phyloP scores from a whole-genome alignment of 2,329 filamentous ascomycete species.

The Cercospora brassicicola region DNA sequence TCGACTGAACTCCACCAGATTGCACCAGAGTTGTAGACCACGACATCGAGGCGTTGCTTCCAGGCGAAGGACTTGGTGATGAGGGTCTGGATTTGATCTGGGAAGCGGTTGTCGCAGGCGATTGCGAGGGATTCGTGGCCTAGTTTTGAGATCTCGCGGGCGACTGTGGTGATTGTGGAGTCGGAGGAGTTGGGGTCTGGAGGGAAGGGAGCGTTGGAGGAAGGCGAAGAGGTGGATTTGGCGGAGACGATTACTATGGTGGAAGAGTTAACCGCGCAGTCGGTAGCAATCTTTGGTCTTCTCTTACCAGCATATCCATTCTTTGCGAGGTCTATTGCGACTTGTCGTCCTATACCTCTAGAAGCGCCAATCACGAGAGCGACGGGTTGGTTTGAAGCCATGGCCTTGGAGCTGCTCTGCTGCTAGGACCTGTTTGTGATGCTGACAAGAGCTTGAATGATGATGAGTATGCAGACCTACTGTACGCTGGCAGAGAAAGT shows the following conservation, averaged over 20 bases:
- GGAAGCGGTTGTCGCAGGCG: conserved; percentile 67
- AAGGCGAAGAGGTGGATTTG: conserved; percentile 66
- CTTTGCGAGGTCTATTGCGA: conserved; percentile 73
- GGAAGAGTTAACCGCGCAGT: neutral
- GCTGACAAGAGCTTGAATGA: neutral
- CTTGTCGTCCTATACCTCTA: conserved; percentile 74
- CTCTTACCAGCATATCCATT: conserved; percentile 67
- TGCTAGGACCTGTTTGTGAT: neutral
- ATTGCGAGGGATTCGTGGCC: conserved; percentile 63
- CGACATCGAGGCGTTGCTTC: conserved; percentile 67
- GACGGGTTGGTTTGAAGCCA: conserved; percentile 23
- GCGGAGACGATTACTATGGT: conserved; percentile 70
- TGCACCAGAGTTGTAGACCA: conserved; percentile 81
- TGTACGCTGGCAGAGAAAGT: neutral
- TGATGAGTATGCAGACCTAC: neutral
- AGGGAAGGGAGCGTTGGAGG: conserved; percentile 43
- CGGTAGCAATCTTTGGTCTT: neutral
- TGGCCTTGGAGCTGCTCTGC: neutral
- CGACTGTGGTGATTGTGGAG: conserved; percentile 79
- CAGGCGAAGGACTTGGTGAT: conserved; percentile 56
- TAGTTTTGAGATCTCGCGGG: conserved; percentile 64
- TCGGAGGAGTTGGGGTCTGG: conserved; percentile 72
- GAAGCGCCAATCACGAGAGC: conserved; percentile 37
- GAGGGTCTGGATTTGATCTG: conserved; percentile 61
- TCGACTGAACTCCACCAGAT: conserved; percentile 72